phyloP scores from a whole-genome alignment of 176 grass and related monocot species.

The Puccinellia tenuiflora region DNA sequence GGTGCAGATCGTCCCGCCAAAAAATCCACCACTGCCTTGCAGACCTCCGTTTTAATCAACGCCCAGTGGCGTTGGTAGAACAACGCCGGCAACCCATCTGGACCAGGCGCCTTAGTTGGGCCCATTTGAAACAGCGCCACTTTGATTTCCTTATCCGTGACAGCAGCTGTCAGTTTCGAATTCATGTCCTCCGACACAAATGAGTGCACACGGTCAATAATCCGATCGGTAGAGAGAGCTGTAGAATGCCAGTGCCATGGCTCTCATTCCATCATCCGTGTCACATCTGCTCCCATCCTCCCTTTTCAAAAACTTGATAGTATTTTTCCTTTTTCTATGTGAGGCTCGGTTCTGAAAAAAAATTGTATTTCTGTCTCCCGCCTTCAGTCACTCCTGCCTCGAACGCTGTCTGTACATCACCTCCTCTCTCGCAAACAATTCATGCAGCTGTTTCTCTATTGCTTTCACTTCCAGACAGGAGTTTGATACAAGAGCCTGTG shows the following conservation, averaged over 20 bases:
- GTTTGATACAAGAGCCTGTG: too few relatives aligned
- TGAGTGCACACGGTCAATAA: rapidly evolving
- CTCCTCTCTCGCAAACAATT: too few relatives aligned
- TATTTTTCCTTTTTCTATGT: too few relatives aligned
- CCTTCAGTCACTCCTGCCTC: too few relatives aligned
- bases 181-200: not conserved
- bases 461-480: too few relatives aligned
- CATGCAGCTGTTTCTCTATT: too few relatives aligned
- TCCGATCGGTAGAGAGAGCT: too few relatives aligned
- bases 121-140: not conserved
- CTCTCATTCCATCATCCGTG: not conserved
- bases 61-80: not conserved
- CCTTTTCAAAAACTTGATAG: too few relatives aligned
- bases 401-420: too few relatives aligned
- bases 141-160: not conserved
- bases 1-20: not conserved
- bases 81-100: not conserved
- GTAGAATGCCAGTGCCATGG: not conserved
- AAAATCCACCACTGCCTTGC: not conserved
- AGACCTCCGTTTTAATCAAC: not conserved
- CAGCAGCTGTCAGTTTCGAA: rapidly evolving
- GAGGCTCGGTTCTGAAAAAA: too few relatives aligned
- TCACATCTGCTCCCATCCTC: too few relatives aligned
- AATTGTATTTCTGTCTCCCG: too few relatives aligned
- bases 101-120: not conserved